phyloP scores from a whole-genome alignment of 2,329 filamentous ascomycete genomes.

The Aspergillus piperis region DNA sequence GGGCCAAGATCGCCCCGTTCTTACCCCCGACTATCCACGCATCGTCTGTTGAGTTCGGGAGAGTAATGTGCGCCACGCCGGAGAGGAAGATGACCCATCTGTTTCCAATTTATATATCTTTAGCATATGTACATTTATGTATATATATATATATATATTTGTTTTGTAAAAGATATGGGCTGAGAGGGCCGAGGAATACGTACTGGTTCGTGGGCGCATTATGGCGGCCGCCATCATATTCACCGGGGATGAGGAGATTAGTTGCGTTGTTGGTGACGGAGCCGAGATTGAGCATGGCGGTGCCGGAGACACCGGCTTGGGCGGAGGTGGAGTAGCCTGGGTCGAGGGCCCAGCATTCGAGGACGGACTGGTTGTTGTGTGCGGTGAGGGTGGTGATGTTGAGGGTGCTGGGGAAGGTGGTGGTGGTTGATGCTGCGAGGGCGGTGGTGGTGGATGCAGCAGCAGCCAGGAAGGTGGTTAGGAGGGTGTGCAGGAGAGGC shows the following conservation, averaged over 20 bases:
- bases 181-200: constrained; percentile 15
- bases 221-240: constrained; percentile 45
- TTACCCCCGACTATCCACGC: constrained; percentile 44
- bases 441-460: constrained; percentile 13
- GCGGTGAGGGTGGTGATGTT: constrained; percentile 48
- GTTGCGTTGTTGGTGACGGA: constrained; percentile 32
- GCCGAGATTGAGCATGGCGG: constrained; percentile 36
- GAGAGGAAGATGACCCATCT: constrained; percentile 42
- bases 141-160: no score
- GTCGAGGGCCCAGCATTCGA: constrained; percentile 52
- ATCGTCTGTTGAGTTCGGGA: constrained; percentile 42
- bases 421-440: neutral
- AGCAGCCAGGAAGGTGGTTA: constrained; percentile 12
- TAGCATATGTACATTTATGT: neutral
- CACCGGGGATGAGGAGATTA: constrained; percentile 41
- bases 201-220: constrained; percentile 48
- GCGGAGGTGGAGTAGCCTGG: constrained; percentile 37
- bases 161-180: no score
- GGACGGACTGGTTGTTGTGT: constrained; percentile 39
- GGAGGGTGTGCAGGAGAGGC: constrained; percentile 19
- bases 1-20: constrained; percentile 46
- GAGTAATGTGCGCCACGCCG: constrained; percentile 45
- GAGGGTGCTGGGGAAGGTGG: constrained; percentile 26
- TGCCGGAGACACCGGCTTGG: constrained; percentile 36
- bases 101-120: no score